Percentiles rank a stretch among this genome's conserved stretches.
Evolutionary conservation across 192 early-diverging fungal species (phyloP).

Genomic region (Podila epicladia): DNA sequence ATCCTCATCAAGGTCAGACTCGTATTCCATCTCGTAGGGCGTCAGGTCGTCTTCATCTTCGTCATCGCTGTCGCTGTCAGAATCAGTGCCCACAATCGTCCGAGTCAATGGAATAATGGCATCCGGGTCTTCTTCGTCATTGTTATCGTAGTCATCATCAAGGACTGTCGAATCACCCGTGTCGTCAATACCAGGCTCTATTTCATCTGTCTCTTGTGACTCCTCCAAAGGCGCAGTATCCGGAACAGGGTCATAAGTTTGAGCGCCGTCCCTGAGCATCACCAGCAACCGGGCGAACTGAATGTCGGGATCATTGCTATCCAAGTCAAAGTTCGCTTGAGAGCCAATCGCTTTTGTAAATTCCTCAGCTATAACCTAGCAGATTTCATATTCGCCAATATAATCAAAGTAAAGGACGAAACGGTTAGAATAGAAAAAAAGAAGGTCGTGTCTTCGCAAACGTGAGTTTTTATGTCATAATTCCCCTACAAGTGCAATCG

Average conservation of each 20-base stretch:
- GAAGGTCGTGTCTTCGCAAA: not conserved
- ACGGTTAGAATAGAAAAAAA: not conserved
- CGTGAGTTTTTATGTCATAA: too few relatives aligned
- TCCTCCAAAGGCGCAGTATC: too few relatives aligned
- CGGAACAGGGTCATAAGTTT: too few relatives aligned
- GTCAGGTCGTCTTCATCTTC: slow-evolving; percentile 20
- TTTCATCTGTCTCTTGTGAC: too few relatives aligned
- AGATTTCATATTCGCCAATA: not conserved
- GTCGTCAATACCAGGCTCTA: not conserved
- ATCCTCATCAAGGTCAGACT: slow-evolving; percentile 44
- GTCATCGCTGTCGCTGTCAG: not conserved
- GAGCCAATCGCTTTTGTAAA: slow-evolving; percentile 19
- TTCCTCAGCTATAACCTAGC: slow-evolving; percentile 35
- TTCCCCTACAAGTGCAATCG: slow-evolving; percentile 18
- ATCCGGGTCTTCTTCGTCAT: not conserved
- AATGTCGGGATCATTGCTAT: slow-evolving; percentile 10
- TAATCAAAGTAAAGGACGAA: not conserved
- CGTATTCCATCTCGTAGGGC: slow-evolving; percentile 42
- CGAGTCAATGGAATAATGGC: not conserved
- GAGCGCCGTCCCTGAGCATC: too few relatives aligned
- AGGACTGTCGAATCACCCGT: not conserved
- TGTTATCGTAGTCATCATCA: not conserved
- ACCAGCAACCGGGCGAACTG: slow-evolving; percentile 10
- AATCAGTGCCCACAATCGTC: not conserved
- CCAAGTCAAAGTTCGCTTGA: slow-evolving; percentile 33